Evolutionary conservation across 306 rosid species (phyloP), one percentile per base, ranked within the genome.

Genomic region (Urtica urens): DNA sequence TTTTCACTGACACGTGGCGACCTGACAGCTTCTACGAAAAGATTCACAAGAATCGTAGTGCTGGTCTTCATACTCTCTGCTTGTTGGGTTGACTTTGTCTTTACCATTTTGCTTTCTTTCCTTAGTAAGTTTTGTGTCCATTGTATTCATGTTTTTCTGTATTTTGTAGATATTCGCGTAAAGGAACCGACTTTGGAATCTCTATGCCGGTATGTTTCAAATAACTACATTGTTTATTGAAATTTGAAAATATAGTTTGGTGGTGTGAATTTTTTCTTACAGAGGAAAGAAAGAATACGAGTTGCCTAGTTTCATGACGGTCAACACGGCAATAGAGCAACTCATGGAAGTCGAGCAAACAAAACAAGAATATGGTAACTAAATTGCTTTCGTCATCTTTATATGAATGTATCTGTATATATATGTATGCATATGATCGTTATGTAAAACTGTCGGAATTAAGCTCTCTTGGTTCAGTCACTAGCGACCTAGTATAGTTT

Each of bases 11-110:
- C 2, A 71, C 96, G 3, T 83, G 96, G 96, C 80, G 79, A 30
- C 96, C 96, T 21, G 86, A 77, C 74, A 87, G 94, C 52, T 87
- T 87, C 66, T 87, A 83, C 31, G 81, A 80, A 65, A 87, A 87
- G 71, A 87, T 87, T 67, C 76, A 75, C 39, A 71, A 45, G 23
- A 87, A 87, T 63, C 69, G 72, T 42, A 46, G 21, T 22, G 66
- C 67, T 42, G 78, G 74, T 28, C 51, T 72, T 27, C 78, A 72
- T 27, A 58, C 78, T 2, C 74, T 62, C 37, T n/a, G 46, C 74
- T 74, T 71, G 70, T 65, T 86, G 76, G 95, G 95, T 86, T 16
- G 11, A 50, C 27, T 2, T 66, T 35, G 24, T 6, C 40, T 2
- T 27, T 7, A 10, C 10, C 31, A 3, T 6, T 23, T 7, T 18